Percentiles rank a stretch among this genome's conserved stretches.
phyloP scores from a whole-genome alignment of 2,329 filamentous ascomycete genomes.

The Colletotrichum siamense region DNA sequence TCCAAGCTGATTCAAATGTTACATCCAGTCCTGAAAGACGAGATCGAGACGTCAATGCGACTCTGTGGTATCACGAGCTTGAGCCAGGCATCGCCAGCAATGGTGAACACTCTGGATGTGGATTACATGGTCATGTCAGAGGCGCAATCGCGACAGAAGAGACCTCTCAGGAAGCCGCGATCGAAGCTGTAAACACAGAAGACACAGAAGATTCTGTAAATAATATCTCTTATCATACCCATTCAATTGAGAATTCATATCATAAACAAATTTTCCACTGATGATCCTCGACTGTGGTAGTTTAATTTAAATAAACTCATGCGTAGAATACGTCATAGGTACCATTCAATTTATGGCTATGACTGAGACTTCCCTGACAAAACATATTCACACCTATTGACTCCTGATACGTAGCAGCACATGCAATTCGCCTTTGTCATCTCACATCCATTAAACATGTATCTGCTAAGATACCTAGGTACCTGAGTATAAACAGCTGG shows the following conservation, averaged over 20 bases:
- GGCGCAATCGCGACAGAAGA: neutral
- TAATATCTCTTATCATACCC: neutral
- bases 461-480: neutral
- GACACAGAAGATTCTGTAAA: neutral
- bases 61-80: constrained; percentile 33
- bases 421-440: neutral
- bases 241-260: neutral
- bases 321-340: fast-evolving
- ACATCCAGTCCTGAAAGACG: constrained; percentile 28
- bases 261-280: neutral
- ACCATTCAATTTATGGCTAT: neutral
- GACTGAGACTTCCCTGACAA: neutral
- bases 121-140: constrained; percentile 31
- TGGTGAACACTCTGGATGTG: constrained; percentile 36
- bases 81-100: constrained; percentile 28
- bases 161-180: neutral
- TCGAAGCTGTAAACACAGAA: neutral
- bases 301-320: neutral
- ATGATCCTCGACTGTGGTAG: neutral
- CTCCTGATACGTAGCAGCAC: fast-evolving
- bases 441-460: neutral
- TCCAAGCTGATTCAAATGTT: neutral
- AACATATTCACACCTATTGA: fast-evolving
- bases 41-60: constrained; percentile 33
- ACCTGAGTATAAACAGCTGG: neutral